Evolutionary conservation across 371 early-diverging fungal species (phyloP), one percentile per base, ranked within the genome.

Genomic region (Lichtheimia ramosa): DNA sequence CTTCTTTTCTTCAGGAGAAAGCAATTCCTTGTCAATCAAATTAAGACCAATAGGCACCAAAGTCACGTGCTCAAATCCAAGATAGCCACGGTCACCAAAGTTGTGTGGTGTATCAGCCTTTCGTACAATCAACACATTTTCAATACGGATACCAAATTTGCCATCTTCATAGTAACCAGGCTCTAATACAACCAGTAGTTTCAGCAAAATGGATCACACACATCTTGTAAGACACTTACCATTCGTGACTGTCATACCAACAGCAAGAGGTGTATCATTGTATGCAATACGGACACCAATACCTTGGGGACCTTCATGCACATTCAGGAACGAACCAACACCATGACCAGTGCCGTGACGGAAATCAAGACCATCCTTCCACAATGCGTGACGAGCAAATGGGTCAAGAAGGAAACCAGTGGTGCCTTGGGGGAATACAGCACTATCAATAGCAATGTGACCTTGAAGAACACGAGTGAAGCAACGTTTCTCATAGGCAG

Each of bases 341-440:
- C 99, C 99, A 75, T 99, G 99, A 0, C 99, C 99, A n/a, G 99
- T 98, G 34, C 99, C 98, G 69, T 99, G 99, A n/a, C 94, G 89
- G 87, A 85, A 99, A 69, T 99, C 98, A 43, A 97, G 74, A 5
- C 97, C 96, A 18, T 88, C 92, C 42, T 89, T 73, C 99, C 99
- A 99, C 27, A 99, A 82, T 16, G 92, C 76, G 21, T 84, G 72
- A 48, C 99, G 87, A 3, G 99, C 95, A 57, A 97, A 71, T 18
- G 89, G 83, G 69, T 98, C 99, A 16, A 99, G 73, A 8, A 89
- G 76, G 67, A 87, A 98, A 3, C 96, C 89, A 4, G 91, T 83
- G 3, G 92, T 93, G 23, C 94, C 95, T n/a, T 77, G 69, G 0
- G 97, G 95, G 81, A 96, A 96, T 13, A 94, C 88, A 0, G 87